phyloP scores from a whole-genome alignment of 768 basidiomycete species.

The Coprinellus aureogranulatus region DNA sequence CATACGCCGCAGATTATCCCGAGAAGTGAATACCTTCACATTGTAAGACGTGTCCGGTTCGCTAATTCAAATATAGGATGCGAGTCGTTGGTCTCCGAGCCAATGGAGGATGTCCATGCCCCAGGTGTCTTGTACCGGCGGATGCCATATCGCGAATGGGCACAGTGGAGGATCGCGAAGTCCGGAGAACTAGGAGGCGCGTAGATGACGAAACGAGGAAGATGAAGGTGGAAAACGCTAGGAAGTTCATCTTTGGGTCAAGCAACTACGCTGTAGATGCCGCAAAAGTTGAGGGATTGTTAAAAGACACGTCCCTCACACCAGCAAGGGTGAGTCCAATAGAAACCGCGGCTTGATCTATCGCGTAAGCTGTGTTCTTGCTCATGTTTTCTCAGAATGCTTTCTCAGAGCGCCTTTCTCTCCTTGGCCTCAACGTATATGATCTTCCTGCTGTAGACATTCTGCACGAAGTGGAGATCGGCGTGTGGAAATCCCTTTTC shows the following conservation, averaged over 20 bases:
- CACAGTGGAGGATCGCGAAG: background rate
- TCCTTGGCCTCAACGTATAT: conserved; percentile 24
- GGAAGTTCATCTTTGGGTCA: background rate
- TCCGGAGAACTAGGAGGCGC: conserved; percentile 5
- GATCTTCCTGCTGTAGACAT: conserved; percentile 31
- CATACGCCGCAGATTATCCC: conserved; percentile 8
- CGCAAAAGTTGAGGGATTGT: background rate
- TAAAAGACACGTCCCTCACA: background rate
- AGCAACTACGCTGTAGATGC: background rate
- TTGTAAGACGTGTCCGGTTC: background rate
- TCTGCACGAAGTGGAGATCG: conserved; percentile 40
- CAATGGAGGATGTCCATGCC: conserved; percentile 16
- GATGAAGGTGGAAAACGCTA: background rate
- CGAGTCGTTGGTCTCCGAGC: conserved; percentile 20
- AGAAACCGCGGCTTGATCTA: too few relatives aligned
- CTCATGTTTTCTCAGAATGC: conserved; percentile 35
- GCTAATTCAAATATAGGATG: conserved; percentile 12
- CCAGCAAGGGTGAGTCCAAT: background rate
- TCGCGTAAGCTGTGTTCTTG: too few relatives aligned
- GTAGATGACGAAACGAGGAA: background rate
- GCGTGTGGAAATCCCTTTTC: conserved; percentile 36
- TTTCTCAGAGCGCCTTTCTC: conserved; percentile 19
- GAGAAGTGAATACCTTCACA: background rate
- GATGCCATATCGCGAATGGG: conserved; percentile 26
- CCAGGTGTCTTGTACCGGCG: conserved; percentile 17